phyloP scores from a whole-genome alignment of 352 stramenopile species.

The Globisporangium solare region DNA sequence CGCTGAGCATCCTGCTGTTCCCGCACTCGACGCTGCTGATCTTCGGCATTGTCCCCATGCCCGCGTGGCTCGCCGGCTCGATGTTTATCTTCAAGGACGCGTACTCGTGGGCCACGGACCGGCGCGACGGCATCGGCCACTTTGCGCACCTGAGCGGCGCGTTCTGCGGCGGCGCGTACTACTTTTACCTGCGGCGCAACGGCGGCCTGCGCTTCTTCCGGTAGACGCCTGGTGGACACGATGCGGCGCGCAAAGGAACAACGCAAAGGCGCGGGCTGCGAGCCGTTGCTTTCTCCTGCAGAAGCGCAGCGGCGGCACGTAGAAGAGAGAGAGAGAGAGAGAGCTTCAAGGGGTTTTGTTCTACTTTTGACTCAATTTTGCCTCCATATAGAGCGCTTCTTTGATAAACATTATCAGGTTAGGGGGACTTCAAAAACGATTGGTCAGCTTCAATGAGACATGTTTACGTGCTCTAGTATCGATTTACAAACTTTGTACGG shows the following conservation, averaged over 20 bases:
- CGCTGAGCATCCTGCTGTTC: conserved; percentile 64
- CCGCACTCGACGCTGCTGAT: conserved; percentile 69
- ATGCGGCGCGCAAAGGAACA: too few relatives aligned
- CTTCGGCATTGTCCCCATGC: conserved; percentile 72
- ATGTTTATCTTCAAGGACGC: conserved; percentile 75
- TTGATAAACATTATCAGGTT: too few relatives aligned
- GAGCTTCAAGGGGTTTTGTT: too few relatives aligned
- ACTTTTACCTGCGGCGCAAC: conserved; percentile 39
- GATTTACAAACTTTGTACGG: neutral
- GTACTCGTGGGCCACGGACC: conserved; percentile 52
- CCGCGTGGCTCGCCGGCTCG: conserved; percentile 61
- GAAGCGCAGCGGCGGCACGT: too few relatives aligned
- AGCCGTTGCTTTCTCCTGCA: too few relatives aligned
- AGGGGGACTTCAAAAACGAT: too few relatives aligned
- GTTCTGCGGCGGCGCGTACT: conserved; percentile 56
- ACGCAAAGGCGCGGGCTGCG: too few relatives aligned
- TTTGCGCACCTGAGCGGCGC: conserved; percentile 72
- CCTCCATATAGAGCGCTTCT: too few relatives aligned
- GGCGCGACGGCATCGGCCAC: conserved; percentile 59
- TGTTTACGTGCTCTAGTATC: neutral
- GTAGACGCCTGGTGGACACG: neutral
- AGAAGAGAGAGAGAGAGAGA: too few relatives aligned
- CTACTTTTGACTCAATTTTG: too few relatives aligned
- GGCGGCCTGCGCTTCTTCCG: neutral
- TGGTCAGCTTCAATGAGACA: too few relatives aligned